Base-by-base conservation (phyloP, 78 protist species). In the Anaeramoeba flamelloides region DNA sequence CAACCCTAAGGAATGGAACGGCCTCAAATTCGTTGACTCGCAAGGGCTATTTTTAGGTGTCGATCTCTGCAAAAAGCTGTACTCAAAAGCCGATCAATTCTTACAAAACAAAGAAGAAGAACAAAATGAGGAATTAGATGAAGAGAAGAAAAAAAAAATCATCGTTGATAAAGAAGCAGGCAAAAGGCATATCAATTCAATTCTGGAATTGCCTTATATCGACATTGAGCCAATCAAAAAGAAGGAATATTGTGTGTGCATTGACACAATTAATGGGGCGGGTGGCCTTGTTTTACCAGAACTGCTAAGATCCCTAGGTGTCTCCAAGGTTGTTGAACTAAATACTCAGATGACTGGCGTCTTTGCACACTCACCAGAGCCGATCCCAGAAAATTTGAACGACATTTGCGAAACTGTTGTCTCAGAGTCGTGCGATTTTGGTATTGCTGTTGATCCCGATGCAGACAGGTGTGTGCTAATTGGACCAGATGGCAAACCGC, bases 1-100 rank as follows among this genome's bases (percentile, higher is more conserved):
- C 39, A 90, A 90, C 74, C 90, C 88, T 69, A 69, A 78, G 37
- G 79, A 83, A 65, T 89, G 90, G 91, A 90, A 90, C 81, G 93
- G n/a, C n/a, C 69, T 53, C 69, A 53, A 53, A 53, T 53, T 53
- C 17, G 17, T 53, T 53, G 69, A 53, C 17, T 26, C 8, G 34
- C 34, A 53, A 8, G 69, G 69, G 34, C 17, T 53, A 53, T 53
- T 53, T 53, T 26, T 53, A 8, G 8, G 34, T 53, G 34, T 17
- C 8, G 69, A 53, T 26, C 8, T 26, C 8, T 53, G 69, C 17
- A 53, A 53, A 53, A 53, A 8, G 8, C 69, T 53, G 34, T 53
- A 26, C 69, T 26, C 8, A 53, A 53, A 26, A 17, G 69, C 17
- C 8, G 69, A 53, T 53, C 34, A 53, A 53, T 26, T 26, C 8